These are phyloP conservation scores for Chaetomium cochliodes DNA, from an alignment of 495 filamentous ascomycete species.

Conservation along the genomic window DNA sequence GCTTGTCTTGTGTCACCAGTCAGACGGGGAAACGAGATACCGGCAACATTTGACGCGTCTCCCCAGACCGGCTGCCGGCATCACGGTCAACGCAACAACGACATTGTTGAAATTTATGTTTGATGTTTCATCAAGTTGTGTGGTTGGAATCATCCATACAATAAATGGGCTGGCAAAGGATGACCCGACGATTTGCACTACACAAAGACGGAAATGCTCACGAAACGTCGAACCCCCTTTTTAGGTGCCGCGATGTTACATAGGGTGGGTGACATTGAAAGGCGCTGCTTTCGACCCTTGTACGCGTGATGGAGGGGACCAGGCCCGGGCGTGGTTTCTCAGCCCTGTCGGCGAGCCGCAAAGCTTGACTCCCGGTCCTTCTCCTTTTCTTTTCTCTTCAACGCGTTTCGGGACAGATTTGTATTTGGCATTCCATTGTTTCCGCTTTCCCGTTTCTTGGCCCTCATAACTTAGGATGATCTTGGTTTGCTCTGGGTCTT, in stretches of 20 bases:
- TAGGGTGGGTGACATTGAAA: not conserved
- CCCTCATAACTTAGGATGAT: not conserved
- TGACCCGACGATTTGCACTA: no score
- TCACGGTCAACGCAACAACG: no score
- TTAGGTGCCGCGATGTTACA: not conserved
- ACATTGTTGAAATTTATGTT: no score
- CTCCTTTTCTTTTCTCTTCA: not conserved
- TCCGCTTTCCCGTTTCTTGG: not conserved
- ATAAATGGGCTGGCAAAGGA: no score
- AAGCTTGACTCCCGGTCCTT: not conserved
- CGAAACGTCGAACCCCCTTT: not conserved
- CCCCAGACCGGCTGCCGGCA: no score
- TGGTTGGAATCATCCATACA: no score
- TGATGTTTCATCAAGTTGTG: no score
- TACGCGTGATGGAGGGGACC: not conserved
- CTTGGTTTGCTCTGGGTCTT: not conserved
- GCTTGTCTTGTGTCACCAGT: no score
- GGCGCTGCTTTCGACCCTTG: not conserved
- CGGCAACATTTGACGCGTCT: no score
- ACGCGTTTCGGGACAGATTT: not conserved
- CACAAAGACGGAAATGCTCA: no score
- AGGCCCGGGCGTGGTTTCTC: not conserved
- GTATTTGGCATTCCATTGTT: not conserved
- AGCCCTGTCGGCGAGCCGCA: constrained; percentile 4
- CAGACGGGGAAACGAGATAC: no score